phyloP scores from a whole-genome alignment of 2,329 filamentous ascomycete genomes.

The Lachnellula subtilissima region DNA sequence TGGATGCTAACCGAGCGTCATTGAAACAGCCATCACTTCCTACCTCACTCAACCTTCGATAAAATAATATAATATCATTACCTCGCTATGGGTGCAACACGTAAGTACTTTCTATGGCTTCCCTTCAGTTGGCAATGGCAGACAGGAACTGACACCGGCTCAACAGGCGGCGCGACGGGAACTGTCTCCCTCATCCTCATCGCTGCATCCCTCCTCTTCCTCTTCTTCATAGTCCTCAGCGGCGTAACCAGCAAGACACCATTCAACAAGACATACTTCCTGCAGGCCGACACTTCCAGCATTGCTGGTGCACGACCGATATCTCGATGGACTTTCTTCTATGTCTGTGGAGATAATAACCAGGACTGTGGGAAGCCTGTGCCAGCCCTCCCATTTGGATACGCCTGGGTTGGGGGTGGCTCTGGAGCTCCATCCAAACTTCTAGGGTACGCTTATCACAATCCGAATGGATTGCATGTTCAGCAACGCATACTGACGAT shows the following conservation, averaged over 20 bases:
- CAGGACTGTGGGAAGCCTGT: slow-evolving; percentile 59
- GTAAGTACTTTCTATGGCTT: too few relatives aligned
- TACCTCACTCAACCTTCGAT: too few relatives aligned
- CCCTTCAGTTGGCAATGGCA: too few relatives aligned
- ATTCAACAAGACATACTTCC: slow-evolving; percentile 77
- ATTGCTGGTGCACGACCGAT: slow-evolving; percentile 61
- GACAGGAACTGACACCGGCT: too few relatives aligned
- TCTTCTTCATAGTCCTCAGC: slow-evolving; percentile 62
- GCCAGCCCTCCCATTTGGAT: slow-evolving; percentile 65
- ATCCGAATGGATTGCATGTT: too few relatives aligned
- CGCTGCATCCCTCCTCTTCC: slow-evolving; percentile 56
- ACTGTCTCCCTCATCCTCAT: slow-evolving; percentile 56
- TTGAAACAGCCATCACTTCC: too few relatives aligned
- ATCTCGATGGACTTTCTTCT: slow-evolving; percentile 89
- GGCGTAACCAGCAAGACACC: slow-evolving; percentile 51
- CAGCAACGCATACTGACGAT: slow-evolving; percentile 3
- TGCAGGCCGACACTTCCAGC: slow-evolving; percentile 69
- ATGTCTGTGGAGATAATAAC: slow-evolving; percentile 65
- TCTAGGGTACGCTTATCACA: slow-evolving; percentile 41
- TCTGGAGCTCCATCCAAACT: slow-evolving; percentile 49
- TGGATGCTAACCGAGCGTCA: too few relatives aligned
- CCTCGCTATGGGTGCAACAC: too few relatives aligned
- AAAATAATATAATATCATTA: too few relatives aligned
- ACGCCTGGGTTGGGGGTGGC: slow-evolving; percentile 58
- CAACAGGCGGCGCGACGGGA: slow-evolving; percentile 49